These are phyloP conservation scores for Lactifluus rugatus DNA, from an alignment of 768 basidiomycete genomes.

Conservation along the genomic window DNA sequence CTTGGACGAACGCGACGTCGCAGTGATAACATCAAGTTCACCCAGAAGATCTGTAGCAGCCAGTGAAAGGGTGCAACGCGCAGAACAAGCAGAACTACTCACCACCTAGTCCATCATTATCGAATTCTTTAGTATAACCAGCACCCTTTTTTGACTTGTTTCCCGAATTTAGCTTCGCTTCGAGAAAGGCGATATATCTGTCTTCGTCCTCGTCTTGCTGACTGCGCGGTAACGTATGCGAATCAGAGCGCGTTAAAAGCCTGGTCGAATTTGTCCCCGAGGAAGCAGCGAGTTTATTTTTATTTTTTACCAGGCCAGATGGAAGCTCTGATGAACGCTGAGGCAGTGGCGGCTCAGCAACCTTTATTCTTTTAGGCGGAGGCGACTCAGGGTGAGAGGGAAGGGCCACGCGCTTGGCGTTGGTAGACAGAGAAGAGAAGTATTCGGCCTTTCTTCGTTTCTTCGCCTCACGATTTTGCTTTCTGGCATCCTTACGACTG, in stretches of 20 bases:
- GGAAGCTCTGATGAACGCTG: background rate
- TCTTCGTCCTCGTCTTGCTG: constrained; percentile 62
- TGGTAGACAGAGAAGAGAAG: constrained; percentile 32
- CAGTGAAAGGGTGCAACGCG: background rate
- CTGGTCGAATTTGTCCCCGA: no score
- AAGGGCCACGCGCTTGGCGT: constrained; percentile 34
- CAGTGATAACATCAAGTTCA: constrained; percentile 21
- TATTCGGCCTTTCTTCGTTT: constrained; percentile 57
- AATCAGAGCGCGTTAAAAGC: constrained; percentile 20
- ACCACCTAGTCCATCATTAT: constrained; percentile 84
- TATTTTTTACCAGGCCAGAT: background rate
- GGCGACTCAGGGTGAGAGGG: constrained; percentile 39
- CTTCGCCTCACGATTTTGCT: constrained; percentile 45
- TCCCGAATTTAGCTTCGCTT: constrained; percentile 58
- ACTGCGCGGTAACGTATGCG: constrained; percentile 22
- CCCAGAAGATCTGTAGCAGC: constrained; percentile 22
- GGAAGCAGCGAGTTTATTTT: no score
- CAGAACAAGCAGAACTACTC: constrained; percentile 18
- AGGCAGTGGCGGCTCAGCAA: constrained; percentile 13
- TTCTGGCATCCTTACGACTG: constrained; percentile 55
- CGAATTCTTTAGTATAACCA: constrained; percentile 36
- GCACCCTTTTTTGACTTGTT: constrained; percentile 31
- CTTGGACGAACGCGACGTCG: background rate
- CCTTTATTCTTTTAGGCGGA: constrained; percentile 40
- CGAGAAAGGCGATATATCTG: constrained; percentile 75